Percentiles rank a stretch among this genome's conserved stretches.
These are phyloP conservation scores for Gossypium ekmanianum DNA, from an alignment of 345 rosid species.

Conservation along the genomic window DNA sequence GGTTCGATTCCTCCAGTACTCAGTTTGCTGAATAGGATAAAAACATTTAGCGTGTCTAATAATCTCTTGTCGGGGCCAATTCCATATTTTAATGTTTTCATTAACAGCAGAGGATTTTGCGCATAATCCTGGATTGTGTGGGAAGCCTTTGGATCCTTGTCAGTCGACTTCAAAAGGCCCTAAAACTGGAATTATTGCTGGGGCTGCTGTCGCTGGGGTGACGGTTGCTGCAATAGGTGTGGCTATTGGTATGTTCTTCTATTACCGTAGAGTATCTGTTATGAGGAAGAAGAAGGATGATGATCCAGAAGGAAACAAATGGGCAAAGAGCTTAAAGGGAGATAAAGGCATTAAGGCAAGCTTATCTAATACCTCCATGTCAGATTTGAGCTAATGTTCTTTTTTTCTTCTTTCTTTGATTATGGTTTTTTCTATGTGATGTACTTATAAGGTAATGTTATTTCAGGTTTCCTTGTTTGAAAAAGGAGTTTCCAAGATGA, in stretches of 20 bases:
- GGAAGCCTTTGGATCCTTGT: constrained; percentile 46
- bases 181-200: constrained; percentile 41
- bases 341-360: constrained; percentile 67
- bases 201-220: constrained; percentile 69
- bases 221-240: constrained; percentile 58
- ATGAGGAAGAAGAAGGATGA: constrained; percentile 73
- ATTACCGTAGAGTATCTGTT: constrained; percentile 44
- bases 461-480: constrained; percentile 85
- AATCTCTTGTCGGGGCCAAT: constrained; percentile 63
- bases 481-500: constrained; percentile 73
- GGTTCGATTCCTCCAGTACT: constrained; percentile 59
- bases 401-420: constrained; percentile 2
- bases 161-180: constrained; percentile 21
- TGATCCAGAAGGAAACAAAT: constrained; percentile 91
- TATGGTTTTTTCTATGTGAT: background rate
- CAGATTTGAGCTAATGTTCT: background rate
- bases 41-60: constrained; percentile 44
- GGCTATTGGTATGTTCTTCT: constrained; percentile 45
- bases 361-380: constrained; percentile 13
- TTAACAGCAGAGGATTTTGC: constrained; percentile 17
- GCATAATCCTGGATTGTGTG: constrained; percentile 68
- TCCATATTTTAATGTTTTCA: constrained; percentile 13
- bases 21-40: constrained; percentile 48
- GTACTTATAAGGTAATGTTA: constrained; percentile 19
- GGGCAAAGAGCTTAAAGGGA: constrained; percentile 75